Evolutionary conservation across 306 rosid genomes (phyloP).

Genomic region (Castanea mollissima): DNA sequence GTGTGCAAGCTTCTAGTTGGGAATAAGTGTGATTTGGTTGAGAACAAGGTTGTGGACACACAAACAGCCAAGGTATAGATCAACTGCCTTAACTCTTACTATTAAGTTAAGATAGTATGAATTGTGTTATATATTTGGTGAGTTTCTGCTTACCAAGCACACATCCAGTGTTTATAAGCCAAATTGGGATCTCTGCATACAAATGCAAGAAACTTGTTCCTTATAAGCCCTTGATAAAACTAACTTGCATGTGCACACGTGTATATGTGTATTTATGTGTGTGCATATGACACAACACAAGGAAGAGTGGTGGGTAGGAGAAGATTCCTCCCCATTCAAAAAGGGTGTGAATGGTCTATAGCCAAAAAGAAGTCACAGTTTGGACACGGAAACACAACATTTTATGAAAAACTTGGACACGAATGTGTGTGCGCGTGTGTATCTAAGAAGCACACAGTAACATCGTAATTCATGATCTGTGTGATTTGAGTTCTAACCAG

Average conservation of each 20-base stretch:
- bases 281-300: not conserved
- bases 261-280: not conserved
- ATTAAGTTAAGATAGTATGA: not conserved
- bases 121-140: not conserved
- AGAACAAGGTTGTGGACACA: slow-evolving; percentile 87
- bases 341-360: too few relatives aligned
- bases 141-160: slow-evolving; percentile 1
- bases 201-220: not conserved
- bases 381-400: too few relatives aligned
- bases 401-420: too few relatives aligned
- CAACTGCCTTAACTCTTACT: not conserved
- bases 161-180: not conserved
- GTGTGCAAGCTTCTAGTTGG: slow-evolving; percentile 98
- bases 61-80: slow-evolving; percentile 72
- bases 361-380: too few relatives aligned
- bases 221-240: not conserved
- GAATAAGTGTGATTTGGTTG: slow-evolving; percentile 82
- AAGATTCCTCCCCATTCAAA: too few relatives aligned
- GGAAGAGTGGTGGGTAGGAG: too few relatives aligned
- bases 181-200: not conserved
- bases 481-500: not conserved
- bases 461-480: not conserved
- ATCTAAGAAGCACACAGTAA: too few relatives aligned
- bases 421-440: too few relatives aligned
- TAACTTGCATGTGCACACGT: not conserved